Base-by-base conservation (phyloP, 2,329 filamentous ascomycete genomes). In the Leptosphaerulina australis region DNA sequence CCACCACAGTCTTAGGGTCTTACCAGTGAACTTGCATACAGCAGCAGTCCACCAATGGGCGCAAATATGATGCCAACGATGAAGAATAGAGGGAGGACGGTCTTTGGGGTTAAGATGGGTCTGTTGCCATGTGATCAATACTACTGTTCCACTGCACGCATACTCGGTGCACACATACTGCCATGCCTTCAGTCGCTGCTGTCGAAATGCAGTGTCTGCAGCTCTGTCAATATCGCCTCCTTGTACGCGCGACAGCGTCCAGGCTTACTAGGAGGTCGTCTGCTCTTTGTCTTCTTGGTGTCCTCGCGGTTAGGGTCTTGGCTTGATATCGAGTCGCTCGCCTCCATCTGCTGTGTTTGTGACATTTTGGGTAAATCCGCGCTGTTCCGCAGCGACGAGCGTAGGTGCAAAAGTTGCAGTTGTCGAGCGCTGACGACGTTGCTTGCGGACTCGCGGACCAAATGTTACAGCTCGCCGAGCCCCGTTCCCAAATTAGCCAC, bases 111-210 rank as follows among this genome's bases (percentile, higher is more conserved):
- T 41, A 97, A 81, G 69, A 97, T 97, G 28, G 93, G 93, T 77
- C 90, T 94, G 68, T 48, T 57, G 59, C 39, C 58, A 61, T 44
- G 60, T 56, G 62, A 73, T 81, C 67, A 80, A 77, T 40, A 24
- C 62, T 28, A 30, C 25, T 17, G 15, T 17, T 10, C 29, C 21
- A 25, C 20, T n/a, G 17, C 12, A 14, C 12, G 1, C n/a, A 28
- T 34, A 1, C 9, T n/a, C 29, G 9, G 9, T 38, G 12, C 22
- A 36, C 31, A 83, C 91, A 76, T 81, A 95, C 88, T 99, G 94
- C 94, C 94, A 99, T 79, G 94, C 94, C 78, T 97, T 97, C 74
- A 99, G 78, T 71, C 94, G 87, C 76, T 99, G 94, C 73, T 99
- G 94, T 66, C 94, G 85, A 73, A 97, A 99, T 9, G 94, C 94